Base-by-base conservation (phyloP, 2,329 filamentous ascomycete species). In the Diaporthe sp. region DNA sequence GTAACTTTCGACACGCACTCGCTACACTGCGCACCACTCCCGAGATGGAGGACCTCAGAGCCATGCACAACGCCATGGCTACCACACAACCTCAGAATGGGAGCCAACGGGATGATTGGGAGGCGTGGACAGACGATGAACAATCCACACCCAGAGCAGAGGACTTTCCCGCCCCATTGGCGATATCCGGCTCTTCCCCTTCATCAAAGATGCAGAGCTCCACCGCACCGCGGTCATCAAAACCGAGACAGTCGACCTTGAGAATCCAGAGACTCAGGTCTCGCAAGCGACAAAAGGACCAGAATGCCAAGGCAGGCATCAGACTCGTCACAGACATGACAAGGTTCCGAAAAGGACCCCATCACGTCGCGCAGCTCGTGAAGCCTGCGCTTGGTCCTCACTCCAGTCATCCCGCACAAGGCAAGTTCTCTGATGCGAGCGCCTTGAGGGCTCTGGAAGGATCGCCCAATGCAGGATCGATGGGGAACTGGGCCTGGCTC, bases 321-420 rank as follows among this genome's bases (percentile, higher is more conserved):
- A 92, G 86, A 76, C 81, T 95, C 27, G 91, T 94, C 76, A 95
- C 93, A 2, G 92, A 92, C 79, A 92, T 94, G 85, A 85, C 90
- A 75, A 85, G 82, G 75, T 86, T 86, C 80, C 89, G 84, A 35
- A 79, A 77, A 61, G 84, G 85, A 37, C 82, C 81, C 77, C 86
- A 80, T 80, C 86, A 82, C 77, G 81, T 79, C 30, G 79, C 78
- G 17, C 79, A 80, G 50, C 79, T 82, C 10, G 79, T 80, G 68
- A 81, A 75, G 65, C 56, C 71, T 17, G 66, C 50, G 10, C 55
- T 71, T 10, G 77, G 71, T n/a, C 77, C 75, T 30, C 39, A 58
- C 37, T 70, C 69, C 35, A 74, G 72, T 39, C 51, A 71, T 35
- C 66, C 61, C 3, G 70, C 77, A 2, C 74, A 79, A 47, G 79